Evolutionary conservation across 805 yeast genomes (phyloP).

Genomic region (Candida boidinii): DNA sequence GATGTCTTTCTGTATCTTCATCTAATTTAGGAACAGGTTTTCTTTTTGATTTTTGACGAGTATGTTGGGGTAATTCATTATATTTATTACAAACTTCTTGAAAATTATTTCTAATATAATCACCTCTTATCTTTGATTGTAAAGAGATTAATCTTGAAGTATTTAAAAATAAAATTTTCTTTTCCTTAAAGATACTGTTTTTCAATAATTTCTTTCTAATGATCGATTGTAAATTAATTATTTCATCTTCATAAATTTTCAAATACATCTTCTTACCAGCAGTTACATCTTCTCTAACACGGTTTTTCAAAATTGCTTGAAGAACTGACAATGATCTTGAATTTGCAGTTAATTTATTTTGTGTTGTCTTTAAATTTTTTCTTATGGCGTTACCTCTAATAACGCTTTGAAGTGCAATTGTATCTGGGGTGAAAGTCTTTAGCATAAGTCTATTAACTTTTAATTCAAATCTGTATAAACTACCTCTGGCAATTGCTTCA

Average conservation of each 20-base stretch:
- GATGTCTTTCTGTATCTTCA: too few relatives aligned
- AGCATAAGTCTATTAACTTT: constrained; percentile 57
- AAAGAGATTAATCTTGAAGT: constrained; percentile 20
- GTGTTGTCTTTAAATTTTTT: constrained; percentile 15
- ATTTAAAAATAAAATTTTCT: constrained; percentile 13
- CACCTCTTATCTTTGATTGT: constrained; percentile 38
- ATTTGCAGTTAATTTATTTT: constrained; percentile 7
- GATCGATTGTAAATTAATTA: constrained; percentile 26
- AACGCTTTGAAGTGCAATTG: constrained; percentile 39
- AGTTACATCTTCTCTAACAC: constrained; percentile 13
- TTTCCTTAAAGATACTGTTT: constrained; percentile 8
- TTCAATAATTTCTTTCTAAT: constrained; percentile 18
- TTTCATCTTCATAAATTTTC: constrained; percentile 8
- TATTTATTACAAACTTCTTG: background rate
- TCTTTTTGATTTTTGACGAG: too few relatives aligned
- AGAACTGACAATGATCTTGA: constrained; percentile 27
- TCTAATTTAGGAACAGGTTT: too few relatives aligned
- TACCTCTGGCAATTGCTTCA: constrained; percentile 68
- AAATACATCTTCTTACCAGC: constrained; percentile 8
- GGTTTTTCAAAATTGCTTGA: constrained; percentile 30
- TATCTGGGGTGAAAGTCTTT: constrained; percentile 43
- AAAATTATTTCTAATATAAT: constrained; percentile 17
- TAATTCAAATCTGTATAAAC: constrained; percentile 52
- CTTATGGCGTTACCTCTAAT: constrained; percentile 40
- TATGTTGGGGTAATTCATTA: too few relatives aligned